Conservation (phyloP, 2,329 filamentous ascomycete species). For the Verticillium tricorpus region DNA sequence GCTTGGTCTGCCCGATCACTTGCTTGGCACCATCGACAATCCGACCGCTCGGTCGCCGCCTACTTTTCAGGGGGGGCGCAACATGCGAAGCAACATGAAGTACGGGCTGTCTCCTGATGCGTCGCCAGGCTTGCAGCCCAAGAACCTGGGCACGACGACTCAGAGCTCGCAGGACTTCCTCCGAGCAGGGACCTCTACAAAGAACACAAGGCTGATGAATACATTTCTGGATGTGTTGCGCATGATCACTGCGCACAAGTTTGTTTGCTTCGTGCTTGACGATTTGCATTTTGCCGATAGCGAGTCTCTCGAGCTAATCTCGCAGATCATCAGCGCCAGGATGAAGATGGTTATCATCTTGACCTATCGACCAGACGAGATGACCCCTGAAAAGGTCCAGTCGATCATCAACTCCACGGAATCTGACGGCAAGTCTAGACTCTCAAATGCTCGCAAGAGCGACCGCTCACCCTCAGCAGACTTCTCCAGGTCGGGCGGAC, state of each 20-base stretch:
- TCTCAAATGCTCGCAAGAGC: neutral
- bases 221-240: conserved; percentile 83
- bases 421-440: conserved; percentile 38
- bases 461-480: conserved; percentile 28
- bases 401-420: conserved; percentile 50
- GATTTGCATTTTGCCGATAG: conserved; percentile 88
- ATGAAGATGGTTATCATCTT: conserved; percentile 80
- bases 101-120: conserved; percentile 42
- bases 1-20: conserved; percentile 65
- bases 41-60: conserved; percentile 30
- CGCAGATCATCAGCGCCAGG: conserved; percentile 71
- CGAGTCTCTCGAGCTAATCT: conserved; percentile 79
- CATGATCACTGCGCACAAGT: conserved; percentile 75
- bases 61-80: conserved; percentile 27
- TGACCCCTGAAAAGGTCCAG: conserved; percentile 50
- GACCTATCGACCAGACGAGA: conserved; percentile 67
- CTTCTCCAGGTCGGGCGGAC: conserved; percentile 37
- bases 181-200: conserved; percentile 52
- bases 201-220: conserved; percentile 74
- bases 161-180: conserved; percentile 58
- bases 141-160: conserved; percentile 33
- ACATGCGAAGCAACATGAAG: conserved; percentile 26
- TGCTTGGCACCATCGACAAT: conserved; percentile 47
- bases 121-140: conserved; percentile 28
- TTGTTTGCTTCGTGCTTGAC: conserved; percentile 85